These are phyloP conservation scores for Pyrenopolyporus hunteri DNA, from an alignment of 495 filamentous ascomycete species.

Conservation along the genomic window DNA sequence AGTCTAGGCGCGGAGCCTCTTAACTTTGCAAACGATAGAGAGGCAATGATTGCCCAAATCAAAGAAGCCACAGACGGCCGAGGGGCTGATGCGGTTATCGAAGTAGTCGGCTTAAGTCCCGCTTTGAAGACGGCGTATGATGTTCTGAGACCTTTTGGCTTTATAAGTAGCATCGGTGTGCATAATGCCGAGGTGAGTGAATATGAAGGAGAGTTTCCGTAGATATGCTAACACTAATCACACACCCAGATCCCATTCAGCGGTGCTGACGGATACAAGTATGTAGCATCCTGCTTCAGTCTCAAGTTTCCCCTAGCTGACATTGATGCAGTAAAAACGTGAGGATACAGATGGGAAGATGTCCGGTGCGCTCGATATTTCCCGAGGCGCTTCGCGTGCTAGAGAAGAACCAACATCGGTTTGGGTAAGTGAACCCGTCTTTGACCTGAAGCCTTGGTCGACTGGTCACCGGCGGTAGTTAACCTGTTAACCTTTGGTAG, in stretches of 20 bases:
- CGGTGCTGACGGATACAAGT: slow-evolving; percentile 80
- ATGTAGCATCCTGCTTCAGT: slow-evolving; percentile 17
- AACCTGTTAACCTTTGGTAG: slow-evolving; percentile 49
- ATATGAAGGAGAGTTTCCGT: not conserved
- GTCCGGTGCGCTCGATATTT: slow-evolving; percentile 87
- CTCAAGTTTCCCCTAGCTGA: slow-evolving; percentile 9
- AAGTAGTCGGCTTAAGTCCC: slow-evolving; percentile 86
- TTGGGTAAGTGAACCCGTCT: slow-evolving; percentile 65
- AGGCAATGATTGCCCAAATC: slow-evolving; percentile 71
- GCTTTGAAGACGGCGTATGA: slow-evolving; percentile 87
- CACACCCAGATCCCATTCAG: slow-evolving; percentile 75
- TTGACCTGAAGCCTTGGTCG: not conserved
- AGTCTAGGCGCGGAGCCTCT: slow-evolving; percentile 83
- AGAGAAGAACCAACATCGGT: slow-evolving; percentile 78
- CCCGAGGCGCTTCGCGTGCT: slow-evolving; percentile 76
- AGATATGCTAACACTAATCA: slow-evolving; percentile 28
- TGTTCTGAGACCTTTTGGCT: slow-evolving; percentile 82
- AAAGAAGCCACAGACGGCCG: slow-evolving; percentile 79
- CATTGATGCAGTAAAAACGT: slow-evolving; percentile 71
- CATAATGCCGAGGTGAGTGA: slow-evolving; percentile 78
- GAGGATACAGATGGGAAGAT: slow-evolving; percentile 90
- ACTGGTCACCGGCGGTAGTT: not conserved
- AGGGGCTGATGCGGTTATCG: slow-evolving; percentile 89
- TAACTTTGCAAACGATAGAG: slow-evolving; percentile 75
- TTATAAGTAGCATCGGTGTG: slow-evolving; percentile 88